A percentile compares a stretch with the other conserved stretches of the same genome.
These are phyloP conservation scores for Auxenochlorella pyrenoidosa DNA, from an alignment of 139 green algal species.

Conservation along the genomic window DNA sequence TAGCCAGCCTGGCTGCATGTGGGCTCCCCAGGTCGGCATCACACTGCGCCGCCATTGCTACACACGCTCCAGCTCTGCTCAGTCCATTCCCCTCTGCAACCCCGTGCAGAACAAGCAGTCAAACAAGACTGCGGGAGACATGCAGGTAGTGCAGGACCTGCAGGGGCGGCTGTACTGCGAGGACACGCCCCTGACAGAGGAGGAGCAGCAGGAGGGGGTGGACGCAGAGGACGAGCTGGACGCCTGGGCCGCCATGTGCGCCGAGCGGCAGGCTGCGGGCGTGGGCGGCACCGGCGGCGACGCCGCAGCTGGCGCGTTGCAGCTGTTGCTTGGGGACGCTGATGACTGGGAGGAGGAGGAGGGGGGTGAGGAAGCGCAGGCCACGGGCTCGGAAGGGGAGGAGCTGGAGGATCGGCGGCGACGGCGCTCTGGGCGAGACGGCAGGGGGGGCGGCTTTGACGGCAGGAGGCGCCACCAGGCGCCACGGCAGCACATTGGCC, in stretches of 20 bases:
- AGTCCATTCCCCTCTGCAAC: background rate
- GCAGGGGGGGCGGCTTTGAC: background rate
- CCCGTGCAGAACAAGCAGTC: background rate
- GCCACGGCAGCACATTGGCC: background rate
- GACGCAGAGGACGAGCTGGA: background rate
- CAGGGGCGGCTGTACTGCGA: background rate
- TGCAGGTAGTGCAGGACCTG: background rate
- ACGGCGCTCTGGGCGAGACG: background rate
- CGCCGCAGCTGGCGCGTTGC: too few species aligned
- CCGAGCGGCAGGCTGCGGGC: background rate
- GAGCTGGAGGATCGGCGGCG: background rate
- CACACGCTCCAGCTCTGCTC: too few species aligned
- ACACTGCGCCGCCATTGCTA: background rate
- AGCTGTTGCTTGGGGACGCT: background rate
- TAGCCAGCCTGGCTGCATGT: background rate
- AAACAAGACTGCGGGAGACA: background rate
- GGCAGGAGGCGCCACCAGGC: background rate
- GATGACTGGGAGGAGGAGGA: background rate
- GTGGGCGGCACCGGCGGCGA: too few species aligned
- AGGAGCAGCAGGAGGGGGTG: conserved; percentile 21
- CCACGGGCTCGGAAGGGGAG: background rate
- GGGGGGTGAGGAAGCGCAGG: background rate
- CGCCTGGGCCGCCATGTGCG: background rate
- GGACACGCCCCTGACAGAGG: background rate
- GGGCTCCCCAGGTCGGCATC: background rate